Evolutionary conservation across 768 basidiomycete species (phyloP), one percentile per base, ranked within the genome.

Genomic region (Suillus ampliporus): DNA sequence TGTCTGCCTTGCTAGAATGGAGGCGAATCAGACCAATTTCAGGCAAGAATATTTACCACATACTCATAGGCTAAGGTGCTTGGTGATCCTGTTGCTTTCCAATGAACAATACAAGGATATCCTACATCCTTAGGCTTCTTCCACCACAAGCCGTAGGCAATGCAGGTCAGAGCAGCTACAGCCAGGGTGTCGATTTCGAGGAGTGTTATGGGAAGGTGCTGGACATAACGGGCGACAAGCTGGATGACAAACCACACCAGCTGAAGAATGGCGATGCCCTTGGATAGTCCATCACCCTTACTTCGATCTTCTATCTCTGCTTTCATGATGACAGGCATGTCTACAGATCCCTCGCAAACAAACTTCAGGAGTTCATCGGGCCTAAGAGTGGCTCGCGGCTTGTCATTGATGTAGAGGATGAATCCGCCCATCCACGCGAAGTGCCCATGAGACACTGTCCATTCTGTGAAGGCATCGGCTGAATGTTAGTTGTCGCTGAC

Each of bases 171-270:
- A 2, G 68, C 41, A 2, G 71, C 73, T 52, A 76, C 77, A 1
- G 73, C 78, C 31, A 80, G 35, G 1, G 79, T 81, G 2, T 74
- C 65, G 14, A 80, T 93, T 48, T 90, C 91, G 10, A 90, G 91
- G 35, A 76, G 71, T 3, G 72, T 74, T 3, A 79, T 52, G 0
- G 70, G 66, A 13, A 78, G 68, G 0, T 61, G 48, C 26, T 68
- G 61, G 0, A 35, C 48, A 10, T 40, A 48, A 10, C 78, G 72
- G 2, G 69, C 65, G n/a, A 74, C 64, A 38, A 67, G 72, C 28
- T 75, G 72, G 35, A 70, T 6, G 23, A 72, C 63, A 62, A 79
- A 79, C 74, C 76, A 78, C 4, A 57, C 23, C 8, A 72, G 71
- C 61, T 80, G 79, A 9, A 74, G 14, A 17, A 76, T 15, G 34